Evolutionary conservation across 352 stramenopile genomes (phyloP).

Genomic region (Phytophthora pinifolia): DNA sequence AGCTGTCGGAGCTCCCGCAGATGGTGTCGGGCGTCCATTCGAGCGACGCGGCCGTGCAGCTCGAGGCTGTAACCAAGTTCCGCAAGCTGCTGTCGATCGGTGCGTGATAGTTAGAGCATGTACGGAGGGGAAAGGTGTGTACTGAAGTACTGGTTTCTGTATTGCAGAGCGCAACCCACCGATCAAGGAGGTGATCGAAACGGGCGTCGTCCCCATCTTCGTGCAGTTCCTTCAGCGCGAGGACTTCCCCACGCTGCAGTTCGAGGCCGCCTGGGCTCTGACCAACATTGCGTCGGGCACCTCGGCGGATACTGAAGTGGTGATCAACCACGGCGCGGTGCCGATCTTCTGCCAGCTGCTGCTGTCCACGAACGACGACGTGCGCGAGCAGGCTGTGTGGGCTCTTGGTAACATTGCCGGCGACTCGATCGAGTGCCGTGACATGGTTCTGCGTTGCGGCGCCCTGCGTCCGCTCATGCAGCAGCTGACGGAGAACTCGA

Average conservation of each 20-base stretch:
- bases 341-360: constrained; percentile 97
- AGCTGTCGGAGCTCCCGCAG: constrained; percentile 94
- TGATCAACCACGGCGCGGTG: constrained; percentile 97
- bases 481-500: constrained; percentile 95
- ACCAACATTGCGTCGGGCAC: constrained; percentile 99
- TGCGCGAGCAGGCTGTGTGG: constrained; percentile 96
- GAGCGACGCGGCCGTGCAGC: constrained; percentile 89
- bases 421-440: constrained; percentile 95
- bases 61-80: constrained; percentile 98
- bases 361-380: constrained; percentile 96
- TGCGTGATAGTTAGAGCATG: constrained; percentile 30
- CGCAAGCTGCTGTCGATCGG: constrained; percentile 98
- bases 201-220: constrained; percentile 97
- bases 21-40: constrained; percentile 95
- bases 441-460: constrained; percentile 94
- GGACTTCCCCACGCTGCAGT: constrained; percentile 94
- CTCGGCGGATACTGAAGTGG: constrained; percentile 96
- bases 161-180: constrained; percentile 96
- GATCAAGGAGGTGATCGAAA: constrained; percentile 99
- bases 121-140: background rate
- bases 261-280: constrained; percentile 99
- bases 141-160: background rate
- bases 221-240: constrained; percentile 97
- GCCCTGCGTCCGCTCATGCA: constrained; percentile 95
- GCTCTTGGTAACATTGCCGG: constrained; percentile 99